A percentile compares a stretch with the other conserved stretches of the same genome.
Conservation (phyloP, 768 basidiomycete genomes). For the Mycena capillaripes region DNA sequence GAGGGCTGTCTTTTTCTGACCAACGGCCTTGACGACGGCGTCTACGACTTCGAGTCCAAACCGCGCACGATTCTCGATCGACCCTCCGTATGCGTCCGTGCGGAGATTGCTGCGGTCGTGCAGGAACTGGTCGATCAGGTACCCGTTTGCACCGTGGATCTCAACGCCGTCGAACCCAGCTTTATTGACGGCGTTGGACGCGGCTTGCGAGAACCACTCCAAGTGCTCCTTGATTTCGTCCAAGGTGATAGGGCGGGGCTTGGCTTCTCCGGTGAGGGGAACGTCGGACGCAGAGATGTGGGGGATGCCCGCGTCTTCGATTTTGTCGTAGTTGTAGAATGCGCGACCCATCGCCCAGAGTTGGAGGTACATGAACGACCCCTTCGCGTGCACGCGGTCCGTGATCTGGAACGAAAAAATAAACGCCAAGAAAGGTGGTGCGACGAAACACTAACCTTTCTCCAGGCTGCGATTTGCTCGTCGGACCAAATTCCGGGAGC, state of each 20-base stretch:
- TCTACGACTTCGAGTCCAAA: slow-evolving; percentile 60
- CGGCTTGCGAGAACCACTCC: slow-evolving; percentile 57
- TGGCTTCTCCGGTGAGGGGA: slow-evolving; percentile 21
- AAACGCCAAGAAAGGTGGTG: background rate
- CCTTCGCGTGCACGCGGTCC: slow-evolving; percentile 38
- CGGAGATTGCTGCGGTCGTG: slow-evolving; percentile 58
- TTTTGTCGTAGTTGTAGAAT: slow-evolving; percentile 30
- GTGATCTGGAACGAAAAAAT: slow-evolving; percentile 23
- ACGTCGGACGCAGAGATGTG: slow-evolving; percentile 47
- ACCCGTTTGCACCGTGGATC: slow-evolving; percentile 50
- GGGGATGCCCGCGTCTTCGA: slow-evolving; percentile 44
- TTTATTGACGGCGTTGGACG: slow-evolving; percentile 57
- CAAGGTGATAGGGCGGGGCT: slow-evolving; percentile 47
- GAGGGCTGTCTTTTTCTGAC: slow-evolving; percentile 56
- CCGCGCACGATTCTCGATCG: slow-evolving; percentile 58
- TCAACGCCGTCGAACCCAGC: slow-evolving; percentile 75
- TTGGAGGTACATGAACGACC: slow-evolving; percentile 58
- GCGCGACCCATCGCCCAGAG: slow-evolving; percentile 63
- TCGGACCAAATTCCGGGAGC: slow-evolving; percentile 59
- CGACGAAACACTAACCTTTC: slow-evolving; percentile 44
- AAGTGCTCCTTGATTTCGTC: slow-evolving; percentile 54
- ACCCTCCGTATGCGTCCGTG: slow-evolving; percentile 40
- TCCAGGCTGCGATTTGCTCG: slow-evolving; percentile 64
- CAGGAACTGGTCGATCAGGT: slow-evolving; percentile 62
- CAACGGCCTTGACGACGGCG: slow-evolving; percentile 57